Evolutionary conservation across 306 rosid genomes (phyloP), one percentile per base, ranked within the genome.

Genomic region (Lathyrus oleraceus): DNA sequence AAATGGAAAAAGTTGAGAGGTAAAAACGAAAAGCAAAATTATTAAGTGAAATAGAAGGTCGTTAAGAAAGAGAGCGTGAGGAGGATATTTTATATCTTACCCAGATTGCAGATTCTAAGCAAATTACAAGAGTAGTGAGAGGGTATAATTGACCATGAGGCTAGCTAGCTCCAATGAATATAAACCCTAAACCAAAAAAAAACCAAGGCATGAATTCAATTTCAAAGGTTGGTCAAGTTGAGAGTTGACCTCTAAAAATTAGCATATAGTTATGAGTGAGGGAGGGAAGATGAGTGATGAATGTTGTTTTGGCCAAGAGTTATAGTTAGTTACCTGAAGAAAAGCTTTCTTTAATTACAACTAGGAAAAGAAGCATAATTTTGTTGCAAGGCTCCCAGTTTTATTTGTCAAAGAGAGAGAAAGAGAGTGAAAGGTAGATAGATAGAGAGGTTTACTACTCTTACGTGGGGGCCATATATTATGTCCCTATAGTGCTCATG

Each of bases 401-500:
- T 78, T 42, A 75, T 78, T 82, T 67, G 42, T 19, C 0, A 0
- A 0, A 57, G 65, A 38, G 36, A 15, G 65, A 44, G 43, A 72
- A 9, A 13, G 10, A 25, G 62, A 25, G 28, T 27, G 62, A 57
- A 57, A 67, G 79, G 72, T 74, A 65, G 79, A 60, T 45, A 45
- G 76, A 42, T 14, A 15, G 15, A 53, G 13, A 52, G 61, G 81
- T 72, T 73, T 83, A 77, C 72, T 84, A 85, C 91, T 77, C 61
- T 79, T 62, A 72, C 85, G 77, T 82, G 82, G 78, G 88, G 96
- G 90, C 87, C 92, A 81, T 83, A 85, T 77, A 65, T 78, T 76
- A 79, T 86, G 86, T 47, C 67, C 77, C 49, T 79, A 76, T 63
- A 61, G 73, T 70, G 88, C 79, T 80, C 88, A 83, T 87, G 93